Base-by-base conservation (phyloP, 2,329 filamentous ascomycete genomes). In the Microdochium nivale region DNA sequence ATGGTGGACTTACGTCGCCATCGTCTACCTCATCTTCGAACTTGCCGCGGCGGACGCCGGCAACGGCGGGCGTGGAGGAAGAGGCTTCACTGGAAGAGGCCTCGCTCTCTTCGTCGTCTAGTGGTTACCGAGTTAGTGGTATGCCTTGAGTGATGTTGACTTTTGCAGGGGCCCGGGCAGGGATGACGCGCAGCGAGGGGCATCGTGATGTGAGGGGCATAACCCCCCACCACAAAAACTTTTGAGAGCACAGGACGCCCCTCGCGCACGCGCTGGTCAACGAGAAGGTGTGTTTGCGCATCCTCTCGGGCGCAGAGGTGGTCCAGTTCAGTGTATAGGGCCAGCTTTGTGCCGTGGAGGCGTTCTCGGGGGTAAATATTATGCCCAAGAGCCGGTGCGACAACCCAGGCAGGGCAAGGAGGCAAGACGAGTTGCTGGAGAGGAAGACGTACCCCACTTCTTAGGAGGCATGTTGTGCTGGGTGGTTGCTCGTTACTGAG, bases 11-110 rank as follows among this genome's bases (percentile, higher is more conserved):
- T 79, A 92, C 91, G 71, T 95, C 89, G 60, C 76, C 77, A 59
- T 87, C 84, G 32, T 91, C 84, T 70, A 96, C 91, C 68, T 97
- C 92, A 61, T 97, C 92, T 61, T 94, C 90, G 65, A 96, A 96
- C 74, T 94, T 90, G 58, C 67, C 71, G 56, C 76, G 73, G 57
- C 76, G 73, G 50, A 64, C 61, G 37, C 63, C 67, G 48, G 67
- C 27, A 11, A 11, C 27, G 27, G n/a, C 60, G 2, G 68, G 66
- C 30, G 74, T 67, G 14, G 74, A 70, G 25, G 66, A 56, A 24
- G 66, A 62, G 52, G 63, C 59, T n/a, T 61, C 64, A 52, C 63
- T 64, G 49, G 66, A 68, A 35, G 65, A 63, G 21, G 66, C 66
- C n/a, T 51, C 53, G 30, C 67, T 67, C 11, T 68, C 66, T 55